Base-by-base conservation (phyloP, 2,329 filamentous ascomycete genomes). In the Pseudogymnoascus verrucosus region DNA sequence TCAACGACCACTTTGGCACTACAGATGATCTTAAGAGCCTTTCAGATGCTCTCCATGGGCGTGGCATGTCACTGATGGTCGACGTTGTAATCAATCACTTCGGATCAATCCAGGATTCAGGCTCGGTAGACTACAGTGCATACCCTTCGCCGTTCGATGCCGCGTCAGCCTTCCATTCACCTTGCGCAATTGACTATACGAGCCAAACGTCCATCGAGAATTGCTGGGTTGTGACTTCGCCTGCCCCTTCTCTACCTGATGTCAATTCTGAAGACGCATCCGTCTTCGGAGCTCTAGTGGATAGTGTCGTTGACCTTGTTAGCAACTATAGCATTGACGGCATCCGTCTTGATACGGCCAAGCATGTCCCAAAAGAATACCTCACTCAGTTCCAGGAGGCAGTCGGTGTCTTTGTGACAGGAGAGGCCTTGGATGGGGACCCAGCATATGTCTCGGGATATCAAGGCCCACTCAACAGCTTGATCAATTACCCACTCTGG, bases 381-480 rank as follows among this genome's bases (percentile, higher is more conserved):
- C 85, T 84, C 78, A 74, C 81, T 0, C 73, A 68, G 0, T 86
- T 87, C 67, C 74, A 78, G 23, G 66, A 75, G 5, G 79, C 81
- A 0, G 77, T 83, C 0, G 84, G 82, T 5, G 80, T 85, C 2
- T 87, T 84, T 72, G 77, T 78, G 2, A 76, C 86, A 12, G 84
- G 85, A 7, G 85, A 88, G 69, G 84, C 87, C 2, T 80, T 78
- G 60, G 76, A 83, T 36, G 83, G 82, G 36, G 74, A 80, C 66
- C 4, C 65, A 76, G 75, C 69, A 11, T 75, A 74, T 34, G 74
- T 77, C 64, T 81, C 79, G 67, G 67, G 69, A 31, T 81, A 78
- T 65, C 78, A 80, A 65, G 69, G 76, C 11, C 74, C 76, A 63
- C 64, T 82, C 16, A 71, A 73, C 19, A 77, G 79, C 47, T 70